Evolutionary conservation across 192 early-diverging fungal species (phyloP).

Genomic region (Funneliformis mosseae): DNA sequence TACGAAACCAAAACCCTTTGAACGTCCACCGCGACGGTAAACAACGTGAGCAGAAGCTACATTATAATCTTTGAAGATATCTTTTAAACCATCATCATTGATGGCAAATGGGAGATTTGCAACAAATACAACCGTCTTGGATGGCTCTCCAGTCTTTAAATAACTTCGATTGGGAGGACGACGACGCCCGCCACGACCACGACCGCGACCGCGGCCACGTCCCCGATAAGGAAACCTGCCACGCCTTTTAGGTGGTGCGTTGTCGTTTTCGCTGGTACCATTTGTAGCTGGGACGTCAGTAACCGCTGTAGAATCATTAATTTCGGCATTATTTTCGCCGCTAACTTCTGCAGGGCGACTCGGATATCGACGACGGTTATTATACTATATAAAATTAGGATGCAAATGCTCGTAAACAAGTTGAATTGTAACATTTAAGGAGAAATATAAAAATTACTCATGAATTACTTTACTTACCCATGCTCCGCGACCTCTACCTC

Average conservation of each 20-base stretch:
- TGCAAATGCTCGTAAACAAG: too few relatives aligned
- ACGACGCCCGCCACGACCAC: conserved; percentile 46
- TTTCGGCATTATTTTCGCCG: neutral
- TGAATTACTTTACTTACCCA: conserved; percentile 9
- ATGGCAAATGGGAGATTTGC: conserved; percentile 79
- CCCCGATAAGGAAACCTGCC: conserved; percentile 37
- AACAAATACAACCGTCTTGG: conserved; percentile 76
- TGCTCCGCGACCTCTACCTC: conserved; percentile 36
- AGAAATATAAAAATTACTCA: neutral
- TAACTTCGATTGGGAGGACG: conserved; percentile 20
- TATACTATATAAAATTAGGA: neutral
- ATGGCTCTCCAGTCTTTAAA: conserved; percentile 52
- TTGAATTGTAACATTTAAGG: neutral
- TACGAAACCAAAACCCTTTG: conserved; percentile 96
- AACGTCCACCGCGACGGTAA: conserved; percentile 62
- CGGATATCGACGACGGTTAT: conserved; percentile 22
- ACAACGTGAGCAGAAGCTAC: conserved; percentile 79
- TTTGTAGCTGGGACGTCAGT: conserved; percentile 35
- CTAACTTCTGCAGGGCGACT: neutral
- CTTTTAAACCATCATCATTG: conserved; percentile 69
- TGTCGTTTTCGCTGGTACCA: conserved; percentile 39
- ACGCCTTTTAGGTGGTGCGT: conserved; percentile 37
- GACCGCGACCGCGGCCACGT: conserved; percentile 41
- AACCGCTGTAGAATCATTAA: conserved; percentile 21
- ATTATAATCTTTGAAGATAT: conserved; percentile 73